Base-by-base conservation (phyloP, 768 basidiomycete genomes). In the Lentinula edodes region DNA sequence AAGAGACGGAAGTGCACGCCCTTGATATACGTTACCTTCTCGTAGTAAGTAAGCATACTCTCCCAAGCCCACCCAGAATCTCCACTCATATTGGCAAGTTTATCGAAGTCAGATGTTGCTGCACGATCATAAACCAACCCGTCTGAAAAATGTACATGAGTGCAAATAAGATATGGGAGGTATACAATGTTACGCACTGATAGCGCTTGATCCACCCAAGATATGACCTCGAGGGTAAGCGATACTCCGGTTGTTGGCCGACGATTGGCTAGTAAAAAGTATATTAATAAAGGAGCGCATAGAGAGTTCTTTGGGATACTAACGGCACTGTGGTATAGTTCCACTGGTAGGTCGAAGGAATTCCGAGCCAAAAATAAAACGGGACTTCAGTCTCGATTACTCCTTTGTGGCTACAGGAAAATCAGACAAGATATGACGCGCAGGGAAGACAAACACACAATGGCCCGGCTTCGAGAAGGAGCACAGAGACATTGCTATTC, bases 11-110 rank as follows among this genome's bases (percentile, higher is more conserved):
- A 53, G 45, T 36, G 20, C 58, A 28, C 28, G 28, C 28, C 2
- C 6, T 16, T 10, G 2, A 36, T 9, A 42, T n/a, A 18, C 36
- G 39, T 20, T 38, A 71, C 72, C 64, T 68, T 70, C 39, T 60
- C 57, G 58, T 66, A 63, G 42, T 68, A 73, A 5, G 67, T 65
- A 32, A 66, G 52, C 35, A 73, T 39, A n/a, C 38, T 53, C 18
- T 72, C 61, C 72, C 72, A 74, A 5, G 67, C 67, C 72, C 72
- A 74, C 6, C 72, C 68, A 2, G 35, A 42, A 60, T 73, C 72
- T 5, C 66, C 66, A 6, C 68, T 65, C n/a, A 68, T 52, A 6
- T 58, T 50, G 5, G 72, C 72, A 36, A 56, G 66, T 13, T 66
- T 65, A 51, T 72, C 66, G 28, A 55, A 73, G 52, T 72, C 70